Base-by-base conservation (phyloP, 768 basidiomycete species). In the Podaxis sp. region DNA sequence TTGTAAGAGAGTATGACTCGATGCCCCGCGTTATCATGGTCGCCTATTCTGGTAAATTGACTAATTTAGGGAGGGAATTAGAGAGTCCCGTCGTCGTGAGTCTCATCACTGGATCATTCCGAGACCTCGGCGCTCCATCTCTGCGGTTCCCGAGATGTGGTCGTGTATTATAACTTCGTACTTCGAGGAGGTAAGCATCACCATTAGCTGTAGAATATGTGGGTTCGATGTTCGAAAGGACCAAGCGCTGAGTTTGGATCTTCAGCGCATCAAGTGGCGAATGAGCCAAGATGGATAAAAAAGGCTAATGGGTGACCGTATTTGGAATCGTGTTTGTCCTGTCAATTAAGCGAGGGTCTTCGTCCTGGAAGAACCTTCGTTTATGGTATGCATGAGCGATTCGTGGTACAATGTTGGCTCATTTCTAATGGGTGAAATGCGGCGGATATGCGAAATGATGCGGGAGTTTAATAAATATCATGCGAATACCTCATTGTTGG, bases 71-170 rank as follows among this genome's bases (percentile, higher is more conserved):
- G 22, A 38, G 55, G 46, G 61, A 56, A 62, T 56, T 56, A 49
- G 55, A 56, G 46, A 28, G 46, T 40, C 36, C 30, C 41, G 10
- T 5, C 40, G 10, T 20, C 20, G 30, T 30, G 59, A 3, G 51
- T 60, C 4, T n/a, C 59, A 62, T 62, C 61, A 62, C 44, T 49
- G 54, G 61, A 62, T 62, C 61, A 62, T 15, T 24, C 59, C 59
- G 59, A 54, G 51, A 40, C 51, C 33, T 54, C 28, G 59, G 38
- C 51, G 40, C 37, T 41, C 51, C 59, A 30, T 53, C 41, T 53
- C 28, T 41, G 40, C 17, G 51, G 53, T 52, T 58, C 57, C 28
- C 10, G 10, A 49, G 28, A 22, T 50, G 10, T 26, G 13, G 33
- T 22, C 37, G 58, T 44, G 5, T 13, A 37, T 17, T 40, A 11